Percentiles rank a stretch among this genome's conserved stretches.
Conservation (phyloP, 139 green algal genomes). For the Edaphochlamys debaryana region DNA sequence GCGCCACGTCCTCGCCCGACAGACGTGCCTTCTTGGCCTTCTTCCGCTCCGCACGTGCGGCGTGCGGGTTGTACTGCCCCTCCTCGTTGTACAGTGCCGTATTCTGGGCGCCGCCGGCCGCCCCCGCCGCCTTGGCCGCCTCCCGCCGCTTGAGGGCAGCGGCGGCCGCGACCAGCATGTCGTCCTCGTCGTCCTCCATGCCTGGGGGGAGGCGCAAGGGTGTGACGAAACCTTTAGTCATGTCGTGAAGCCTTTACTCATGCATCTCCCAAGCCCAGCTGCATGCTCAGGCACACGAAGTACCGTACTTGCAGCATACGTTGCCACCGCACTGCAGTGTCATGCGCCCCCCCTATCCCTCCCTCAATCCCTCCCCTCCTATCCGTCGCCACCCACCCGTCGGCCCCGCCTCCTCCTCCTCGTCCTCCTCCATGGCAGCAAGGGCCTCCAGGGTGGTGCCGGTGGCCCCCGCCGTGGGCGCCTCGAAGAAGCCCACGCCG, state of each 20-base stretch:
- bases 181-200: slow-evolving; percentile 57
- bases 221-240: no score
- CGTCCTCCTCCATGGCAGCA: slow-evolving; percentile 33
- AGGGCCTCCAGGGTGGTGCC: slow-evolving; percentile 18
- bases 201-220: neutral
- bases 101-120: slow-evolving; percentile 51
- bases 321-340: no score
- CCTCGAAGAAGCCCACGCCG: slow-evolving; percentile 65
- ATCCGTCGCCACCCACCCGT: slow-evolving; percentile 16
- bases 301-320: no score
- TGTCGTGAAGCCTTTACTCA: no score
- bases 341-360: no score
- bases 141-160: slow-evolving; percentile 31
- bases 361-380: no score
- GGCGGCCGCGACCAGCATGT: slow-evolving; percentile 35
- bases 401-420: slow-evolving; percentile 34
- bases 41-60: slow-evolving; percentile 65
- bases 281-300: no score
- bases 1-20: neutral
- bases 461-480: slow-evolving; percentile 27
- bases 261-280: no score
- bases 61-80: slow-evolving; percentile 87
- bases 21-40: slow-evolving; percentile 56
- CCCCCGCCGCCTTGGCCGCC: slow-evolving; percentile 13
- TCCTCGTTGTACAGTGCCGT: slow-evolving; percentile 77